Evolutionary conservation across 208 protist species (phyloP).

Genomic region (Crithidia mellificae): DNA sequence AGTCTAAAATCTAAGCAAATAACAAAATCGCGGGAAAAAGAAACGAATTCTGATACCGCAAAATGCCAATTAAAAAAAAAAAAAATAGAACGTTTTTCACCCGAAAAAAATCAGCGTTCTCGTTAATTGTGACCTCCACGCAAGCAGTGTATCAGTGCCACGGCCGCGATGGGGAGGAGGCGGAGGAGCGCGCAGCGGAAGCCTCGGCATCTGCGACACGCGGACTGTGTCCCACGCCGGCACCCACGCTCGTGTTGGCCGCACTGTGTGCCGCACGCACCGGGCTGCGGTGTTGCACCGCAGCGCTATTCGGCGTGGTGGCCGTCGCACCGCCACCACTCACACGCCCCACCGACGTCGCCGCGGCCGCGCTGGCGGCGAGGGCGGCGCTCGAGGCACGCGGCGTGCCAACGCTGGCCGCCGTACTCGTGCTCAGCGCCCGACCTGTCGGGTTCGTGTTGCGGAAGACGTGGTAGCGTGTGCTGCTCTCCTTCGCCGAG

Average conservation of each 20-base stretch:
- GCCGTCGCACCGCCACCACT: not conserved
- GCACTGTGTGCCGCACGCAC: not conserved
- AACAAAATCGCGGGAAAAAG: no score
- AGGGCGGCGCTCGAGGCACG: not conserved
- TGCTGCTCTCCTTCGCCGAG: conserved; percentile 30
- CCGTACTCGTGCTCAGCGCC: not conserved
- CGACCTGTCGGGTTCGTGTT: conserved; percentile 40
- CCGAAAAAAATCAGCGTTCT: no score
- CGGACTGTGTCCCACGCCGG: not conserved
- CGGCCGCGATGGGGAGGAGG: conserved; percentile 29
- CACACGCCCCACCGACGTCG: not conserved
- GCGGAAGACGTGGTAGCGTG: conserved; percentile 41
- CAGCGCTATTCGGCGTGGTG: not conserved
- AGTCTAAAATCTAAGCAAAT: no score
- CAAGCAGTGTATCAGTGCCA: no score
- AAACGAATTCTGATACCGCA: no score
- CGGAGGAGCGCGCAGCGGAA: conserved; percentile 6
- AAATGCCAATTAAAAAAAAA: no score
- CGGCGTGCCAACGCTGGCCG: not conserved
- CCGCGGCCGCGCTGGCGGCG: not conserved
- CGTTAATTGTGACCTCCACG: no score
- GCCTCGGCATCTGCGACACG: conserved; percentile 1
- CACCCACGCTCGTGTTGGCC: not conserved
- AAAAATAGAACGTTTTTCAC: no score
- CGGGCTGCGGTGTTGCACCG: conserved; percentile 20